A percentile compares a stretch with the other conserved stretches of the same genome.
Evolutionary conservation across 1,284 basidiomycete species (phyloP).

Genomic region (Irpex sp.): DNA sequence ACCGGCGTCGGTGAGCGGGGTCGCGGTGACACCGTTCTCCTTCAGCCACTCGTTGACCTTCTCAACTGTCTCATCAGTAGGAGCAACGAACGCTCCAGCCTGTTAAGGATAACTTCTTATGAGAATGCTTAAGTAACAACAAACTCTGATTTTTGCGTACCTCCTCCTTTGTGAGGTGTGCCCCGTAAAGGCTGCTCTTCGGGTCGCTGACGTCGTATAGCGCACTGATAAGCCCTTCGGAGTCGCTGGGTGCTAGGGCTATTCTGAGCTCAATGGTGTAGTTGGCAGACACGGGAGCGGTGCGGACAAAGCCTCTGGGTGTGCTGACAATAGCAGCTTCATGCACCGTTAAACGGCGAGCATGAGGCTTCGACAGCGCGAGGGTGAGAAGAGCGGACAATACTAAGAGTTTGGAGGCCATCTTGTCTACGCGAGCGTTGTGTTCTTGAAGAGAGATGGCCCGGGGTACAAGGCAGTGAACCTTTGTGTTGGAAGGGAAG

Average conservation of each 20-base stretch:
- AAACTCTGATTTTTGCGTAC: conserved; percentile 13
- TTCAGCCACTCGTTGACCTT: conserved; percentile 36
- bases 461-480: too few species aligned
- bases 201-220: conserved; percentile 33
- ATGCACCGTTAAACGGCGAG: conserved; percentile 17
- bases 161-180: conserved; percentile 30
- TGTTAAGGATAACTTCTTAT: conserved; percentile 17
- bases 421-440: conserved; percentile 6
- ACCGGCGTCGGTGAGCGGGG: conserved; percentile 29
- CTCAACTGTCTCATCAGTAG: conserved; percentile 28
- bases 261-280: conserved; percentile 20
- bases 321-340: conserved; percentile 15
- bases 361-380: conserved; percentile 17
- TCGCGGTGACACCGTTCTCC: conserved; percentile 30
- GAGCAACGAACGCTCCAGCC: conserved; percentile 35
- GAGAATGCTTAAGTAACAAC: neutral
- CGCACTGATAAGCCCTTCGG: conserved; percentile 16
- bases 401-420: conserved; percentile 22
- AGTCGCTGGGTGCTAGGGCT: conserved; percentile 23
- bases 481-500: too few species aligned
- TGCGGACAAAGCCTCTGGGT: conserved; percentile 18
- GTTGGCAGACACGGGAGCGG: conserved; percentile 15
- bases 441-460: too few species aligned
- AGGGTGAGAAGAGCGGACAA: conserved; percentile 17
- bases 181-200: conserved; percentile 28